Evolutionary conservation across 2,329 filamentous ascomycete species (phyloP), one percentile per base, ranked within the genome.

Genomic region (Cercospora janseana): DNA sequence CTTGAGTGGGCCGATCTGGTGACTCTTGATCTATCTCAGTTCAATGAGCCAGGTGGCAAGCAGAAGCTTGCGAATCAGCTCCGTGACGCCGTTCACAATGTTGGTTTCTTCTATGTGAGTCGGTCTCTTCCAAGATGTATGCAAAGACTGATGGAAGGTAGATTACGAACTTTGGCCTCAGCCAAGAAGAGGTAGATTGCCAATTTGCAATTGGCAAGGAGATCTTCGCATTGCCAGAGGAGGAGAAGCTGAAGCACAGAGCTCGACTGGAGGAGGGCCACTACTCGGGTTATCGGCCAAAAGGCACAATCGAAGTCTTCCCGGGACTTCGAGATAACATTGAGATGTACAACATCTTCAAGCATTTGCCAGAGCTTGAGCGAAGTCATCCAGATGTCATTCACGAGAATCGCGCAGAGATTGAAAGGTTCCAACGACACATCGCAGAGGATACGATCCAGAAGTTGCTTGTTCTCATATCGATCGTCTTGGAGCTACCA

Each of bases 51-150:
- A 0, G 77, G 75, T 1, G 79, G 79, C 3, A 81, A 80, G 58
- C 69, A 79, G 54, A 67, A 69, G 29, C 66, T 83, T 0, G 76
- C 78, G 1, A 71, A 74, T 38, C 77, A 81, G 55, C 70, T 83
- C 1, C 72, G 77, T 15, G 75, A 81, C 45, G 79, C 79, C 18
- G 62, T 62, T 56, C 63, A 71, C 46, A 64, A 72, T 58, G 66
- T 72, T 56, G 78, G 80, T 0, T 80, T 84, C 69, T 85, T 84
- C 68, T 83, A 83, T 54, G 76, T 84, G 28, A n/a, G 47, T n/a
- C n/a, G n/a, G n/a, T 38, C 10, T 18, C 12, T 4, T 4, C 3
- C 13, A 8, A n/a, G 16, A 9, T 3, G 5, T 13, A 3, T 1
- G 20, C 10, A 6, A 10, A 20, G 52, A n/a, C 43, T 47, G 41